Evolutionary conservation across 2,329 filamentous ascomycete species (phyloP), one percentile per base, ranked within the genome.

Genomic region (Tolypocladium ophioglossoides): DNA sequence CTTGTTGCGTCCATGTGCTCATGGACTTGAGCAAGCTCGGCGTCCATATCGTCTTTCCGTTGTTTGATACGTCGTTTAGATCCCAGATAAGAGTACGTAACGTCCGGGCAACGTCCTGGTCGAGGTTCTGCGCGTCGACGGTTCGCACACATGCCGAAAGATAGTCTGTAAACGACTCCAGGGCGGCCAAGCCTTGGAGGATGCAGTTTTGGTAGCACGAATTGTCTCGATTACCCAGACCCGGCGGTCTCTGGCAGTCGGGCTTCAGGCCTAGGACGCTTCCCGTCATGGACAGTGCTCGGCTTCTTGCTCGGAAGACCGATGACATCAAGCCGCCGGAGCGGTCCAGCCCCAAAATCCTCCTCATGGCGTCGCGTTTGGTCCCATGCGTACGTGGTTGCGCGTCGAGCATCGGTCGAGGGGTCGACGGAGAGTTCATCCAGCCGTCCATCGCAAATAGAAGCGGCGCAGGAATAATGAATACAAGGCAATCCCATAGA

Each of bases 121-220:
- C 61, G 39, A 55, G 48, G 54, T 66, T 57, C 39, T 64, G 59
- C 50, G 61, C 54, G 16, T 65, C 60, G 9, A 64, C 61, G 46
- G 63, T 58, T 34, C 62, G 61, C 2, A 73, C 70, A 24, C 77
- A 70, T 10, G 68, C 72, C 2, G 72, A 73, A 9, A 95, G 77
- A 63, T 90, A 94, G 3, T 72, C 73, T 30, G 80, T 79, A 34
- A 97, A 74, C 5, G 85, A 80, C 20, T 80, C 78, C 34, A 97
- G 75, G 4, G 91, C 86, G 1, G 91, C 85, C 44, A 97, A 74
- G 8, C 86, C 85, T 68, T 96, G 91, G 12, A 99, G 82, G 22
- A 96, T 86, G 66, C 91, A 96, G 70, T 99, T 99, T 70, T 97
- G 94, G 68, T 95, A 99, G 74, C 94, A 97, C 1, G 91, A 96